Percentiles rank a stretch among this genome's conserved stretches.
phyloP scores from a whole-genome alignment of 805 yeast species.

The Lipomyces starkeyi region DNA sequence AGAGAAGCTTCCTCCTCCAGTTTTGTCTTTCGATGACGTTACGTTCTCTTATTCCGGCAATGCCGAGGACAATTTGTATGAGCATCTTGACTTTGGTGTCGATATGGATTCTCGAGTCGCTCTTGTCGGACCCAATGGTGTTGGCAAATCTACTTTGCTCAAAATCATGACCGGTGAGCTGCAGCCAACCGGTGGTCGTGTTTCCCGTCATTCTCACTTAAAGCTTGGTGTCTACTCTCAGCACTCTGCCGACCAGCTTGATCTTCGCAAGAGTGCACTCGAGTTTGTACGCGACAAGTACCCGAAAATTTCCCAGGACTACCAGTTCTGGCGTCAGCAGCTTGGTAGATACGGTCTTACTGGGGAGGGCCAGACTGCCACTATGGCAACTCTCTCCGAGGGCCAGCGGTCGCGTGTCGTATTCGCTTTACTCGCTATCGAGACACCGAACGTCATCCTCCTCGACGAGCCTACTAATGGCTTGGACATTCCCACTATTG shows the following conservation, averaged over 20 bases:
- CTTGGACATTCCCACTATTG: conserved; percentile 97
- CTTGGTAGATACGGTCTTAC: conserved; percentile 97
- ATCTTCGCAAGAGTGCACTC: conserved; percentile 90
- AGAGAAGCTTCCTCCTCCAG: conserved; percentile 98
- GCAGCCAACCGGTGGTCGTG: conserved; percentile 90
- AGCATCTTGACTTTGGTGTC: conserved; percentile 92
- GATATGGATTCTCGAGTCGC: conserved; percentile 99
- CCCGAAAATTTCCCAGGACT: conserved; percentile 89
- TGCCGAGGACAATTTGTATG: conserved; percentile 85
- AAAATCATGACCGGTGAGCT: conserved; percentile 96
- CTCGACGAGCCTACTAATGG: conserved; percentile 99
- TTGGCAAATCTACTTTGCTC: conserved; percentile 94
- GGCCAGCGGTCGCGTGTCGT: conserved; percentile 99
- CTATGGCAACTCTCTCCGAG: conserved; percentile 97
- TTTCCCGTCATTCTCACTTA: conserved; percentile 95
- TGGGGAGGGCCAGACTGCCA: conserved; percentile 98
- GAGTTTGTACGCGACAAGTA: conserved; percentile 97
- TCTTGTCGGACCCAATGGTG: conserved; percentile 98
- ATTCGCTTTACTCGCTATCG: conserved; percentile 92
- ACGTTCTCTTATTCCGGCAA: conserved; percentile 81
- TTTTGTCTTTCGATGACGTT: conserved; percentile 92
- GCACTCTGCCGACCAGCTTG: conserved; percentile 98
- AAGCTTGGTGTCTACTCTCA: conserved; percentile 99
- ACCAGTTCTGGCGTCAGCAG: conserved; percentile 95
- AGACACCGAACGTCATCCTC: conserved; percentile 90